A percentile compares a stretch with the other conserved stretches of the same genome.
phyloP scores from a whole-genome alignment of 2,329 filamentous ascomycete species.

The Sporothrix pallida region DNA sequence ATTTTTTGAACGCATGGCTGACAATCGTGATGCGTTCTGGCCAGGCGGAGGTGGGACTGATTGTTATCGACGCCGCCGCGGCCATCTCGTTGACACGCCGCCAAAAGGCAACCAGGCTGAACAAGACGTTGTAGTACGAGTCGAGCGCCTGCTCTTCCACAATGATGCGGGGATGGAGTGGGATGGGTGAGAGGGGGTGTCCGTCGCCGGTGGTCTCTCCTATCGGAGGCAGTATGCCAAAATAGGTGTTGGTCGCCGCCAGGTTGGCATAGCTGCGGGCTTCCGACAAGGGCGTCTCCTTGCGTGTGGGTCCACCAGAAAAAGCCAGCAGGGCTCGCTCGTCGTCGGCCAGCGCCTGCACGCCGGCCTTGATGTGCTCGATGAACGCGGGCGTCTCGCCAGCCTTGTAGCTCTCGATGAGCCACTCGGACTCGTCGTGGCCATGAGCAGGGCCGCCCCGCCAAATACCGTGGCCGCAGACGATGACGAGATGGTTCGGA shows the following conservation, averaged over 20 bases:
- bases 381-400: constrained; percentile 81
- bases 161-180: constrained; percentile 51
- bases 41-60: no score
- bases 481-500: constrained; percentile 68
- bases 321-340: constrained; percentile 65
- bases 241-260: constrained; percentile 55
- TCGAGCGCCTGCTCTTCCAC: constrained; percentile 78
- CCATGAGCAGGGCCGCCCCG: constrained; percentile 61
- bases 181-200: constrained; percentile 42
- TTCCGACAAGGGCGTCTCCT: constrained; percentile 62
- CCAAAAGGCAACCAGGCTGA: constrained; percentile 67
- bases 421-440: constrained; percentile 65
- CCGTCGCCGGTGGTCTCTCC: constrained; percentile 20
- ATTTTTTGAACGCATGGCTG: constrained; percentile 72
- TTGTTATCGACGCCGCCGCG: not conserved
- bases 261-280: constrained; percentile 67
- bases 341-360: constrained; percentile 58
- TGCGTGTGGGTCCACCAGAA: constrained; percentile 72
- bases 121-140: constrained; percentile 83
- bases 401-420: constrained; percentile 77
- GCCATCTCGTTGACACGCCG: constrained; percentile 40
- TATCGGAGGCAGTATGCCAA: constrained; percentile 45
- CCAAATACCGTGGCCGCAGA: constrained; percentile 87
- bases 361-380: constrained; percentile 72
- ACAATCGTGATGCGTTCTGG: constrained; percentile 66